Evolutionary conservation across 1,139 yeast genomes (phyloP).

Genomic region (Zhuliangozyma parablackwelliae): DNA sequence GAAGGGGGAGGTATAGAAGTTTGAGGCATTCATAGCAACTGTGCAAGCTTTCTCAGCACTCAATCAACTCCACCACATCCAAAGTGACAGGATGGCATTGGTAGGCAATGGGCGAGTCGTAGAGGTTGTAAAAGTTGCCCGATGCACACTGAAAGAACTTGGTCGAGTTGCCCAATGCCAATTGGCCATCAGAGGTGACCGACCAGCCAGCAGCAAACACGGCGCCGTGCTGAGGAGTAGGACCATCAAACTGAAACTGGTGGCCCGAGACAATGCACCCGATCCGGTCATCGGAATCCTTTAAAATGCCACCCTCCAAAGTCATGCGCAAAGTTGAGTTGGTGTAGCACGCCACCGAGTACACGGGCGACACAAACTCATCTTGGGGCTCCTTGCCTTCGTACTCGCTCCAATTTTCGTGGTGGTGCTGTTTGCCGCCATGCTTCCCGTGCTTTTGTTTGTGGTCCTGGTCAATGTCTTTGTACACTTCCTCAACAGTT

Average conservation of each 20-base stretch:
- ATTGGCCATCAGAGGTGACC: conserved; percentile 30
- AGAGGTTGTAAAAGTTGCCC: conserved; percentile 40
- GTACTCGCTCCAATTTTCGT: neutral
- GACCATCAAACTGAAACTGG: conserved; percentile 46
- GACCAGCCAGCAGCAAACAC: conserved; percentile 44
- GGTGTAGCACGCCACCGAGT: conserved; percentile 31
- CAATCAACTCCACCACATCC: conserved; percentile 33
- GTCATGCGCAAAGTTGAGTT: conserved; percentile 29
- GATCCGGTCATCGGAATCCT: conserved; percentile 32
- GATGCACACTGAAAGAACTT: conserved; percentile 42
- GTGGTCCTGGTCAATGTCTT: conserved; percentile 6
- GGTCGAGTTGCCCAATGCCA: conserved; percentile 32
- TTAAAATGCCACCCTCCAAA: conserved; percentile 29
- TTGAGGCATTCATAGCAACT: neutral
- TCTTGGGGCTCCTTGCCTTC: conserved; percentile 1
- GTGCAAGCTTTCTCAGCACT: conserved; percentile 16
- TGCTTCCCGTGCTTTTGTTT: conserved; percentile 3
- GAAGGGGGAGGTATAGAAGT: neutral
- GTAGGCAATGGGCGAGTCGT: conserved; percentile 26
- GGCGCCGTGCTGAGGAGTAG: conserved; percentile 40
- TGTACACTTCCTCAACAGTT: conserved; percentile 9
- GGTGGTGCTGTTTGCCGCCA: conserved; percentile 3
- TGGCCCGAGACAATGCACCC: conserved; percentile 41
- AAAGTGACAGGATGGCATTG: conserved; percentile 36
- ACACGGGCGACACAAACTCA: conserved; percentile 20